Percentiles rank a stretch among this genome's conserved stretches.
These are phyloP conservation scores for Curvularia sp. DNA, from an alignment of 2,329 filamentous ascomycete species.

Conservation along the genomic window DNA sequence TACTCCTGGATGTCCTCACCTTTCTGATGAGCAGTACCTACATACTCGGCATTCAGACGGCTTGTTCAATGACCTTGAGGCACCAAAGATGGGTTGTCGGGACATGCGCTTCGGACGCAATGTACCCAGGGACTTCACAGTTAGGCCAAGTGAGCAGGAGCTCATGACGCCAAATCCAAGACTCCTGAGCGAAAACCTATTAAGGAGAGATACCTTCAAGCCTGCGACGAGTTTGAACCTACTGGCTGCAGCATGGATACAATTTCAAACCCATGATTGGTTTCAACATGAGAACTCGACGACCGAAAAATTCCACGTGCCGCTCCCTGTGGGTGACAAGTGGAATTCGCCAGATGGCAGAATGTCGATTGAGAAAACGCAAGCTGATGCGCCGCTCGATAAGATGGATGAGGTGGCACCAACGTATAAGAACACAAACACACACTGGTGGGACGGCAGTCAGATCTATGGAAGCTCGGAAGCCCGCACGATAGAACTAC, in stretches of 20 bases:
- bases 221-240: constrained; percentile 57
- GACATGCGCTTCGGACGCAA: constrained; percentile 58
- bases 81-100: constrained; percentile 56
- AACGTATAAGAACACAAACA: constrained; percentile 54
- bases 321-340: neutral
- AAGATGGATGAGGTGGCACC: constrained; percentile 38
- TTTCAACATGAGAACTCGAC: constrained; percentile 32
- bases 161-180: constrained; percentile 56
- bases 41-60: constrained; percentile 55
- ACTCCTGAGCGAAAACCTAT: constrained; percentile 53
- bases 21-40: constrained; percentile 45
- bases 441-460: constrained; percentile 58
- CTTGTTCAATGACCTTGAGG: constrained; percentile 53
- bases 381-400: neutral
- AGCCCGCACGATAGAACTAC: constrained; percentile 46
- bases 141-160: constrained; percentile 53
- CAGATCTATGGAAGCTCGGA: constrained; percentile 58
- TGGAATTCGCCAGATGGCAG: neutral
- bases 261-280: constrained; percentile 46
- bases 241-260: constrained; percentile 60
- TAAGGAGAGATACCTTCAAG: constrained; percentile 55
- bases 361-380: neutral
- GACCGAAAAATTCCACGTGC: neutral
- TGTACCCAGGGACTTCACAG: constrained; percentile 49
- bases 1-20: constrained; percentile 35